Conservation (phyloP, 2,329 filamentous ascomycete species). For the Achaetomium macrosporum region DNA sequence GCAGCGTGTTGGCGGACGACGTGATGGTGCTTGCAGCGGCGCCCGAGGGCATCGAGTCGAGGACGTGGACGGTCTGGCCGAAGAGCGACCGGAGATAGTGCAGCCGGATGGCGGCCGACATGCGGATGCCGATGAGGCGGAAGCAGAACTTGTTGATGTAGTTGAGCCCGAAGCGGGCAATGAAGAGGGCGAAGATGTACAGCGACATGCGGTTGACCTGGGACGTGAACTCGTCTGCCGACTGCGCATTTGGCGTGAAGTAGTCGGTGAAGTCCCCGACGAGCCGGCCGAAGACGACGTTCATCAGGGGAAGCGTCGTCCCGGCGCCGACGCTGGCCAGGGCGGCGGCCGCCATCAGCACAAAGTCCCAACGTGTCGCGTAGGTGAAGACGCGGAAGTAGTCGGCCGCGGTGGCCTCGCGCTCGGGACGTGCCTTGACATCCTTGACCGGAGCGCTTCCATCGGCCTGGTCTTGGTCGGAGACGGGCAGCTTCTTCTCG, state of each 20-base stretch:
- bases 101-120: conserved; percentile 56
- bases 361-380: conserved; percentile 46
- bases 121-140: conserved; percentile 55
- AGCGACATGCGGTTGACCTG: conserved; percentile 46
- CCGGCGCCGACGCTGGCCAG: conserved; percentile 48
- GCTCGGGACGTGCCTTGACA: conserved; percentile 36
- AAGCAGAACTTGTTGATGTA: conserved; percentile 53
- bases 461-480: conserved; percentile 2
- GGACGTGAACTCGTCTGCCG: conserved; percentile 35
- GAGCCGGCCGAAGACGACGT: conserved; percentile 51
- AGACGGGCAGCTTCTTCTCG: neutral
- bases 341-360: conserved; percentile 41
- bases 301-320: conserved; percentile 53
- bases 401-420: conserved; percentile 41
- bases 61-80: conserved; percentile 58
- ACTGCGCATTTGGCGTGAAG: conserved; percentile 27
- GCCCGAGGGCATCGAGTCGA: conserved; percentile 60
- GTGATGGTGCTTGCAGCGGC: conserved; percentile 59
- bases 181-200: conserved; percentile 65
- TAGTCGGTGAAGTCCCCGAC: conserved; percentile 45
- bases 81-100: conserved; percentile 61
- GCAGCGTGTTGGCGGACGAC: conserved; percentile 56
- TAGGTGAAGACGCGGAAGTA: conserved; percentile 50
- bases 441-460: conserved; percentile 4
- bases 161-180: conserved; percentile 57